Evolutionary conservation across 306 rosid species (phyloP).

Genomic region (Rosa rugosa): DNA sequence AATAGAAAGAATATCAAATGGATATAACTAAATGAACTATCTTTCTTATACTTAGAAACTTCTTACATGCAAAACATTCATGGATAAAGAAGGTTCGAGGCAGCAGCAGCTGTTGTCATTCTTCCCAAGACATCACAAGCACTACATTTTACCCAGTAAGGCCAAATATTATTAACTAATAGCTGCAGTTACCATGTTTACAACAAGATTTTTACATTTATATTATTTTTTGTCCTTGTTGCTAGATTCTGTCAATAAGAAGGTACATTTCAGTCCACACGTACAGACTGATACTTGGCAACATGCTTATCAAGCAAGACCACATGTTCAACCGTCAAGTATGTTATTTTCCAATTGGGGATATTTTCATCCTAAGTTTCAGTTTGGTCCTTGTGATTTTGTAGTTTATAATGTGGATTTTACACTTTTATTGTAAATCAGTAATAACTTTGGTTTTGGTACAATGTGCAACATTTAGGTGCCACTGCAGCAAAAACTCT

Average conservation of each 20-base stretch:
- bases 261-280: slow-evolving; percentile 73
- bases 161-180: slow-evolving; percentile 27
- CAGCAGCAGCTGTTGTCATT: slow-evolving; percentile 80
- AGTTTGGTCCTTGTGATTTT: slow-evolving; percentile 2
- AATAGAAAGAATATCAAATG: slow-evolving; percentile 15
- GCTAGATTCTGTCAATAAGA: slow-evolving; percentile 68
- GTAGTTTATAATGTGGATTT: slow-evolving; percentile 13
- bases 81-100: slow-evolving; percentile 81
- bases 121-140: slow-evolving; percentile 91
- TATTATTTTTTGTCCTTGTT: slow-evolving; percentile 20
- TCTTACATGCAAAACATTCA: slow-evolving; percentile 69
- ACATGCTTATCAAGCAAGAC: slow-evolving; percentile 55
- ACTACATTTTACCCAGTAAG: slow-evolving; percentile 77
- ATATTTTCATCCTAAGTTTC: not conserved
- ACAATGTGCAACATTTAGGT: slow-evolving; percentile 34
- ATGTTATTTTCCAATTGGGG: slow-evolving; percentile 22
- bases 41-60: slow-evolving; percentile 55
- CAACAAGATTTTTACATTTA: slow-evolving; percentile 12
- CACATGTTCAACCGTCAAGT: slow-evolving; percentile 67
- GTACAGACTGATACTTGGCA: slow-evolving; percentile 54
- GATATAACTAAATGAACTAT: slow-evolving; percentile 26
- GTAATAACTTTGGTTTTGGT: slow-evolving; percentile 19
- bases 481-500: slow-evolving; percentile 70
- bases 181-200: slow-evolving; percentile 24
- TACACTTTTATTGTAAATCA: slow-evolving; percentile 10